phyloP scores from a whole-genome alignment of 208 protist genomes.

The Herpetomonas samuelpessoai region DNA sequence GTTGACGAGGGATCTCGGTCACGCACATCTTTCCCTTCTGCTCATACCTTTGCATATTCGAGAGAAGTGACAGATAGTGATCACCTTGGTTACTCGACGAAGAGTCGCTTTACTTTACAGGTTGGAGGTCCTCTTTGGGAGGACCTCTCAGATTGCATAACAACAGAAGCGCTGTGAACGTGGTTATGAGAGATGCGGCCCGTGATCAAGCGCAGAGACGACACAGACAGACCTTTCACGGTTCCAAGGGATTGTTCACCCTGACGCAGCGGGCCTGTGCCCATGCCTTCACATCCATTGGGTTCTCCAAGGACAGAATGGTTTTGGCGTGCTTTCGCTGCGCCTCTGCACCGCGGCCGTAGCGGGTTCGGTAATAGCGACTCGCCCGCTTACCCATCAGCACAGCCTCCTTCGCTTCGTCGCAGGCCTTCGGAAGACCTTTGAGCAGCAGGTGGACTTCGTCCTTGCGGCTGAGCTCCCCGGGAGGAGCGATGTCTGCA shows the following conservation, averaged over 20 bases:
- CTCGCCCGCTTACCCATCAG: slow-evolving; percentile 44
- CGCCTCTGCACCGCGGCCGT: slow-evolving; percentile 41
- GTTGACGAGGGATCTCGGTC: too few species aligned
- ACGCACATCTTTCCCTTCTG: too few species aligned
- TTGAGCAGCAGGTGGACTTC: slow-evolving; percentile 50
- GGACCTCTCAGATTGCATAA: too few species aligned
- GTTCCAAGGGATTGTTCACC: slow-evolving; percentile 6
- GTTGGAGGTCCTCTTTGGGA: too few species aligned
- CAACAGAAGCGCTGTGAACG: too few species aligned
- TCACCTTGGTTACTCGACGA: too few species aligned
- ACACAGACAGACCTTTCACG: too few species aligned
- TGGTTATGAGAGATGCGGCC: too few species aligned
- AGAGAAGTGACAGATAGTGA: too few species aligned
- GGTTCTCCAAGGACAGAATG: neutral
- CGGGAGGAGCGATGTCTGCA: slow-evolving; percentile 16
- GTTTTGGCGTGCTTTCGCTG: slow-evolving; percentile 27
- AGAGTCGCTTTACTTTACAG: too few species aligned
- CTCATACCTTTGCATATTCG: too few species aligned
- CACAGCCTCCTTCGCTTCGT: slow-evolving; percentile 42
- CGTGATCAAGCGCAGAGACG: too few species aligned
- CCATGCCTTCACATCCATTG: neutral
- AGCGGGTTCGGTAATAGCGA: slow-evolving; percentile 68
- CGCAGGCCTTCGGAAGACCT: slow-evolving; percentile 42
- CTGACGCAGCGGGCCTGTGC: slow-evolving; percentile 3
- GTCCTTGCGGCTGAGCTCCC: slow-evolving; percentile 27